Evolutionary conservation across 257 asterid genomes (phyloP).

Genomic region (Solanum okadae): DNA sequence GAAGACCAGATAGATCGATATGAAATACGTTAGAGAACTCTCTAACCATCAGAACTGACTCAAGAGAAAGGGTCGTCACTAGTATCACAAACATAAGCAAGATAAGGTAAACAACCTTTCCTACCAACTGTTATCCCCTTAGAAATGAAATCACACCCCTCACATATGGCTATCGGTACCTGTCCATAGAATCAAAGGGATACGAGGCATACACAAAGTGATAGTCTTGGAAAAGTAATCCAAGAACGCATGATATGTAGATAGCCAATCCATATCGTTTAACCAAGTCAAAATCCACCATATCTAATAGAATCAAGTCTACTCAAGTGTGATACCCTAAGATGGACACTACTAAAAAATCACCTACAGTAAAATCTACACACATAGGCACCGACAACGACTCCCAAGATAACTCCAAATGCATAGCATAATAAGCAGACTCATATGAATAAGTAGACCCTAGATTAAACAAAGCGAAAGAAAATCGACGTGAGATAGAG

Average conservation of each 20-base stretch:
- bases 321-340: not conserved
- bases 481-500: not conserved
- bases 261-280: no score
- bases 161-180: not conserved
- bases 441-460: not conserved
- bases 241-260: not conserved
- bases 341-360: not conserved
- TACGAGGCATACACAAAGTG: not conserved
- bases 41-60: not conserved
- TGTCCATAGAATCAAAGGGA: not conserved
- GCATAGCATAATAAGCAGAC: no score
- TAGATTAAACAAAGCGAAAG: no score
- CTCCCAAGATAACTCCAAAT: not conserved
- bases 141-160: no score
- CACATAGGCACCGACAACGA: not conserved
- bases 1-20: no score
- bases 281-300: not conserved
- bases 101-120: not conserved
- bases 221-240: not conserved
- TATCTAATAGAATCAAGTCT: no score
- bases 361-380: not conserved
- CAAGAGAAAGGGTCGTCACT: no score
- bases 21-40: no score
- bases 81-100: no score
- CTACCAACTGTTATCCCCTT: not conserved